phyloP scores from a whole-genome alignment of 176 grass and related monocot genomes.

The Thinopyrum elongatum region DNA sequence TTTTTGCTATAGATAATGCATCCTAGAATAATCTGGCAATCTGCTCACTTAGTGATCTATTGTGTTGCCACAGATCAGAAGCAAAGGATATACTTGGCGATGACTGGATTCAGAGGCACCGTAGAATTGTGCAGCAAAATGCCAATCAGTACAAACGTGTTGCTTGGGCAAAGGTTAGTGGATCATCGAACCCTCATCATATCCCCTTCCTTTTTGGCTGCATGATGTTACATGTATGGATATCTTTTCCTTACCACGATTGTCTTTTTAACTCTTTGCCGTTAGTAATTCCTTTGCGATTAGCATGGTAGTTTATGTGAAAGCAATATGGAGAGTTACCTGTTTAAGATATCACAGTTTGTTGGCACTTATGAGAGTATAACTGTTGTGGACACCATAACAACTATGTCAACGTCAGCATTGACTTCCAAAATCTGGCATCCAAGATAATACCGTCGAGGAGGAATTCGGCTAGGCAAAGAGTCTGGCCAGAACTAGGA shows the following conservation, averaged over 20 bases:
- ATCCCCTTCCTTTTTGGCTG: not conserved
- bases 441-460: not conserved
- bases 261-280: not conserved
- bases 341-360: slow-evolving; percentile 1
- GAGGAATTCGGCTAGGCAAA: not conserved
- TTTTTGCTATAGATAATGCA: not conserved
- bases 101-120: slow-evolving; percentile 97
- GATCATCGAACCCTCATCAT: not conserved
- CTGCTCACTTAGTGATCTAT: not conserved
- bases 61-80: slow-evolving; percentile 71
- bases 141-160: slow-evolving; percentile 94
- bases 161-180: slow-evolving; percentile 96
- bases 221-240: not conserved
- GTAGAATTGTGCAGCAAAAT: slow-evolving; percentile 97
- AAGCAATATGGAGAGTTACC: not conserved
- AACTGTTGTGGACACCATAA: not conserved
- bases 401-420: not conserved
- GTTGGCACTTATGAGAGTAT: not conserved
- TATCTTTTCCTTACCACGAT: not conserved
- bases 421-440: not conserved
- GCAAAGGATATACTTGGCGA: slow-evolving; percentile 98
- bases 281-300: not conserved
- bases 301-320: slow-evolving; percentile 19
- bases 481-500: not conserved
- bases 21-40: not conserved